These are phyloP conservation scores for Quillaja saponaria DNA, from an alignment of 306 rosid genomes.

Conservation along the genomic window DNA sequence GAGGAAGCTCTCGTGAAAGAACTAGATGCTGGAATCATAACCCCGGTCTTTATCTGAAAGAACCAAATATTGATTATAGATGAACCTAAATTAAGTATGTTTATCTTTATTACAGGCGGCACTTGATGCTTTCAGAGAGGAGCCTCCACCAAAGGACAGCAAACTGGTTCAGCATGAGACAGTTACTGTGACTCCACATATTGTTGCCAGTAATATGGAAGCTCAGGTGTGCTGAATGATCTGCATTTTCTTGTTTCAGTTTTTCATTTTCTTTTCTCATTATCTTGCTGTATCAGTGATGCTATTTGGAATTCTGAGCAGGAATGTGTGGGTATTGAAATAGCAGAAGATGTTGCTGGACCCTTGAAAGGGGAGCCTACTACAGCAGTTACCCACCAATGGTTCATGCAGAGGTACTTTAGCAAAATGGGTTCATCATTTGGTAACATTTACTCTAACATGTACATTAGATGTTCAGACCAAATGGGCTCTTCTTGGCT, in stretches of 20 bases:
- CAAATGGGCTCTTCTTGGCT: neutral
- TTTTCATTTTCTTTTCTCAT: neutral
- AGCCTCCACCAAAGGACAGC: conserved; percentile 54
- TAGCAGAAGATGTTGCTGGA: conserved; percentile 67
- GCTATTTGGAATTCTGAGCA: conserved; percentile 23
- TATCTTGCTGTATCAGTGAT: neutral
- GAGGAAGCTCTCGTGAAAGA: conserved; percentile 64
- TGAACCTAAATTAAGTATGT: neutral
- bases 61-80: neutral
- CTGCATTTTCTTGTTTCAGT: neutral
- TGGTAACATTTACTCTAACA: neutral
- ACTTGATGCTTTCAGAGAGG: conserved; percentile 56
- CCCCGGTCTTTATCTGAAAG: conserved; percentile 40
- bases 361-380: conserved; percentile 67
- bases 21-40: conserved; percentile 54
- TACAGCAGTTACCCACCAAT: conserved; percentile 68
- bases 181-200: conserved; percentile 63
- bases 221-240: conserved; percentile 47
- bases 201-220: conserved; percentile 67
- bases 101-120: conserved; percentile 46
- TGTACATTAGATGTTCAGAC: neutral
- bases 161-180: conserved; percentile 53
- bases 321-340: conserved; percentile 68
- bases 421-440: neutral
- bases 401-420: conserved; percentile 67